Base-by-base conservation (phyloP, 805 yeast species). In the Pichia membranifaciens region DNA sequence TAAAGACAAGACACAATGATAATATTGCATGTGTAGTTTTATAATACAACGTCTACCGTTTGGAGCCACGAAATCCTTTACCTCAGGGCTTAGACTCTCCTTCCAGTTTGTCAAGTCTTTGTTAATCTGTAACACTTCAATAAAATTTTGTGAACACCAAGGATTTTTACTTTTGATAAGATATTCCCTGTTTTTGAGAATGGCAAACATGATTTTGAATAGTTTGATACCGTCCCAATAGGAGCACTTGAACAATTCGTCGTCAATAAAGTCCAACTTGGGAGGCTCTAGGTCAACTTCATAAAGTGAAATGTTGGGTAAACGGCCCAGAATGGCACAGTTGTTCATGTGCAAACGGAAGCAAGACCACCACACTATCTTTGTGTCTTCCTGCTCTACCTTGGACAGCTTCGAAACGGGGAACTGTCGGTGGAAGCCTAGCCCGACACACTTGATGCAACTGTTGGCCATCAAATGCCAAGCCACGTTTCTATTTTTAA, bases 401-500 rank as follows among this genome's bases (percentile, higher is more conserved):
- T 41, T 45, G 4, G 50, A 31, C 29, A 49, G 47, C 22, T 47
- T 51, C 2, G 44, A 28, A 18, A 58, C 55, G 8, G 52, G 56
- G 41, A 59, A 54, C 39, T 56, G 57, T 45, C 66, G 58, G 54
- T 71, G 71, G 12, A 67, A 54, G 1, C 74, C 74, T 5, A 70
- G 51, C 1, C 70, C 60, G 4, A 65, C 50, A 2, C 71, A 61
- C 50, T 71, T 73, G 22, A 72, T 50, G 5, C 67, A 56, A 3
- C 72, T 70, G 7, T 65, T 45, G 15, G 69, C 69, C 23, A 67
- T 47, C 28, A 71, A 45, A 43, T 65, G 62, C 70, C 72, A 71
- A 2, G 70, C 62, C 6, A 67, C 58, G 45, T 68, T 73, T 43
- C 71, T 60, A 35, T 66, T 66, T 50, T 60, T 65, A 31, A 56